Conservation (phyloP, 257 asterid species). For the Solanum virginianum region DNA sequence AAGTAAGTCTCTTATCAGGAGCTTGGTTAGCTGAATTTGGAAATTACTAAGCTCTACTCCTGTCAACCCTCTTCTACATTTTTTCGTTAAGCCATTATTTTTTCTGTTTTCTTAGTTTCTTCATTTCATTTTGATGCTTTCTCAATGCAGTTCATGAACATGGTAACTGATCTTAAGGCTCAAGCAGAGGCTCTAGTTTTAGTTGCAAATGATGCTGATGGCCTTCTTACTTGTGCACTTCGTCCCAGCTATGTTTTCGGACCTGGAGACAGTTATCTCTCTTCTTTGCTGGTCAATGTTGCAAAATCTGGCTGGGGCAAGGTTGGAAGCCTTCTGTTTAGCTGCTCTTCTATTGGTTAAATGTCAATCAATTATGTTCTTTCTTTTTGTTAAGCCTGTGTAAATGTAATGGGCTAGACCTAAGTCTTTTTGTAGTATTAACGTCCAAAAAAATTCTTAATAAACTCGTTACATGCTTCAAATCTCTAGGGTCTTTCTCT, state of each 20-base stretch:
- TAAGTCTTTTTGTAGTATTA: neutral
- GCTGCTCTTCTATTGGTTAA: neutral
- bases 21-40: neutral
- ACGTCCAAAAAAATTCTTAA: neutral
- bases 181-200: slow-evolving; percentile 86
- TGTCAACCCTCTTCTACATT: neutral
- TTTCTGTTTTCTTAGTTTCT: neutral
- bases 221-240: slow-evolving; percentile 77
- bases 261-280: slow-evolving; percentile 60
- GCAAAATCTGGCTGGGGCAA: slow-evolving; percentile 69
- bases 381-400: neutral
- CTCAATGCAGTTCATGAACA: slow-evolving; percentile 47
- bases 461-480: neutral
- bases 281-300: slow-evolving; percentile 48
- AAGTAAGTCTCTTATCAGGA: slow-evolving; percentile 31
- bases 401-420: neutral
- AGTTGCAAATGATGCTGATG: slow-evolving; percentile 56
- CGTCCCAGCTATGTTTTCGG: slow-evolving; percentile 85
- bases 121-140: slow-evolving; percentile 1
- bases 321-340: slow-evolving; percentile 34
- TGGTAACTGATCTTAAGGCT: slow-evolving; percentile 66
- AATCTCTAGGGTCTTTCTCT: neutral
- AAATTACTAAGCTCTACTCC: neutral
- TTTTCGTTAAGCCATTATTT: neutral
- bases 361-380: neutral